Base-by-base conservation (phyloP, 768 basidiomycete species). In the Hemileccinum impolitum region DNA sequence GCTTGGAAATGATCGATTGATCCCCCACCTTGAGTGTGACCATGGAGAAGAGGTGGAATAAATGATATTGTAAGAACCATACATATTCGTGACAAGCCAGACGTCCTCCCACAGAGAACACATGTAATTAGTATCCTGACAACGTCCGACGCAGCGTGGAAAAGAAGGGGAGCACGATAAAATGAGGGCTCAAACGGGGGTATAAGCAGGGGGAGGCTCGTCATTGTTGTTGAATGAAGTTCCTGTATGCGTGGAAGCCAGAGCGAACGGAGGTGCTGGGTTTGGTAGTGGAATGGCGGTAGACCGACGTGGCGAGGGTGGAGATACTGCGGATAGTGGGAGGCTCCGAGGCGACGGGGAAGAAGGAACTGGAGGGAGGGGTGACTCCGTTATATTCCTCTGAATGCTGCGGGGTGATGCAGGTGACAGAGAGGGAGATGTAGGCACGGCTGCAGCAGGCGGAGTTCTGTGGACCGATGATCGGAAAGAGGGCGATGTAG, bases 181-280 rank as follows among this genome's bases (percentile, higher is more conserved):
- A 30, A 44, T 23, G 31, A 17, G 3, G n/a, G 13, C 6, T 66
- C 25, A 56, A 2, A 53, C 4, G 13, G 56, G 54, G 17, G 64
- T 68, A 12, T 65, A 65, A 25, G 66, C 58, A 12, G 64, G 64
- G 11, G 64, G 64, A 25, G 64, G 52, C 2, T 64, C 66, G 2
- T 43, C 50, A 18, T 36, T 21, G 6, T 17, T 15, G 21, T 30
- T 43, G n/a, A 18, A 44, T 13, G 48, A 43, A 26, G 28, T 26
- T 13, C 55, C 65, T 0, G 65, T 63, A 10, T 47, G 11, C 39
- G 50, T 45, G 14, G 52, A 43, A 6, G 46, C 10, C 10, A 56
- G 36, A 13, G 38, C 35, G 36, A 25, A 18, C 5, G 53, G 46
- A 15, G 45, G 57, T 17, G 49, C 2, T 25, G 41, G 3, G 13